phyloP scores from a whole-genome alignment of 345 rosid species.

The Rubroshorea leprosula region DNA sequence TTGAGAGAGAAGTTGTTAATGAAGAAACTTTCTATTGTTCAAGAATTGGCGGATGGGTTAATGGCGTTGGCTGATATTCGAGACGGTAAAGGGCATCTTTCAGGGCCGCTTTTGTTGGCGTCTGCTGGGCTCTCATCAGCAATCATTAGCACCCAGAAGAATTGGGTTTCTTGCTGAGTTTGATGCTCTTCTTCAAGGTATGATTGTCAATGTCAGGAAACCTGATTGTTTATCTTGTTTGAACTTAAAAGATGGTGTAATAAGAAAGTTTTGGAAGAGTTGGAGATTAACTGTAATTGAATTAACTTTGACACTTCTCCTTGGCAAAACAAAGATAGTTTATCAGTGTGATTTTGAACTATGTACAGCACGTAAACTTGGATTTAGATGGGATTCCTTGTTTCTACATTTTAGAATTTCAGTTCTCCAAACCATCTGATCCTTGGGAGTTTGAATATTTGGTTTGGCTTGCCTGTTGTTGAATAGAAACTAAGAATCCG shows the following conservation, averaged over 20 bases:
- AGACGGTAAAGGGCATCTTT: constrained; percentile 61
- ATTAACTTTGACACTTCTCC: neutral
- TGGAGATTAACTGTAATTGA: neutral
- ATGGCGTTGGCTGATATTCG: constrained; percentile 75
- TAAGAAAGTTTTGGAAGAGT: neutral
- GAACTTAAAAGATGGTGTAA: neutral
- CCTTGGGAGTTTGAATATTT: neutral
- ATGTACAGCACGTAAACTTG: too few species aligned
- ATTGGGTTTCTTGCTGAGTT: constrained; percentile 74
- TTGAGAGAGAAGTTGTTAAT: constrained; percentile 65
- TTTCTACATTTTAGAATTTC: neutral
- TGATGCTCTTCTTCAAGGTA: constrained; percentile 5
- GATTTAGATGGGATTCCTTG: too few species aligned
- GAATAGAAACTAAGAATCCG: too few species aligned
- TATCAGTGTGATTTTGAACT: too few species aligned
- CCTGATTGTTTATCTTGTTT: neutral
- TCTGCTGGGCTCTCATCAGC: constrained; percentile 83
- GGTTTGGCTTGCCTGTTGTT: neutral
- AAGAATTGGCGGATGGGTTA: constrained; percentile 80
- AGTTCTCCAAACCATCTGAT: neutral
- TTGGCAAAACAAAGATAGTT: too few species aligned
- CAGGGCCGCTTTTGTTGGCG: constrained; percentile 49
- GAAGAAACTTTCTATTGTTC: constrained; percentile 67
- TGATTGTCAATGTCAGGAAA: neutral
- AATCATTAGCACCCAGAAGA: constrained; percentile 78